phyloP scores from a whole-genome alignment of 2,329 filamentous ascomycete species.

The Neobulgaria alba region DNA sequence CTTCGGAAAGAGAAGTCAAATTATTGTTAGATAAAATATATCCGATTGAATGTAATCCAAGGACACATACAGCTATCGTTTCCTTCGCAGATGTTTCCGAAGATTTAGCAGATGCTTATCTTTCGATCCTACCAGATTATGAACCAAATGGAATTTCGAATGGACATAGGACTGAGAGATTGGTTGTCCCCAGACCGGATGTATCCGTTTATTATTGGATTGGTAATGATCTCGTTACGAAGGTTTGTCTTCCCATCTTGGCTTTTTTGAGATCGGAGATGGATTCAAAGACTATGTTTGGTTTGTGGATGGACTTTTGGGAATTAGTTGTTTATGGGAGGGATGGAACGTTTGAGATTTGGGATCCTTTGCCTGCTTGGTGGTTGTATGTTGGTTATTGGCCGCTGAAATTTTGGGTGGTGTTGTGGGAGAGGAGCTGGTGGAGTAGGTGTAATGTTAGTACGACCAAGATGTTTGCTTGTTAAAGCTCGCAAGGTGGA shows the following conservation, averaged over 20 bases:
- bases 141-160: slow-evolving; percentile 1
- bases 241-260: slow-evolving; percentile 40
- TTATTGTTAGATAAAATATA: slow-evolving; percentile 39
- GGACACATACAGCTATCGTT: slow-evolving; percentile 58
- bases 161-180: slow-evolving; percentile 2
- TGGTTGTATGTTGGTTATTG: slow-evolving; percentile 49
- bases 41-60: slow-evolving; percentile 64
- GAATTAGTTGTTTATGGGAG: slow-evolving; percentile 41
- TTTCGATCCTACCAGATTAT: slow-evolving; percentile 34
- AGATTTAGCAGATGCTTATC: slow-evolving; percentile 40
- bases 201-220: slow-evolving; percentile 50
- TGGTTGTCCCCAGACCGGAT: slow-evolving; percentile 19
- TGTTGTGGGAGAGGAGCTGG: slow-evolving; percentile 35
- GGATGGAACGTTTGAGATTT: slow-evolving; percentile 43
- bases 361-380: slow-evolving; percentile 49
- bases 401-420: slow-evolving; percentile 41
- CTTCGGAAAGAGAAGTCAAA: not conserved
- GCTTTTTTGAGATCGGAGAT: slow-evolving; percentile 22
- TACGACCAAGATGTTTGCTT: slow-evolving; percentile 49
- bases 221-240: slow-evolving; percentile 53
- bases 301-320: slow-evolving; percentile 25
- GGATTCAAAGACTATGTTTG: slow-evolving; percentile 15
- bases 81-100: slow-evolving; percentile 43
- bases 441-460: slow-evolving; percentile 64
- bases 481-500: too few species aligned